Base-by-base conservation (phyloP, 768 basidiomycete species). In the Gymnopilus dilepis region DNA sequence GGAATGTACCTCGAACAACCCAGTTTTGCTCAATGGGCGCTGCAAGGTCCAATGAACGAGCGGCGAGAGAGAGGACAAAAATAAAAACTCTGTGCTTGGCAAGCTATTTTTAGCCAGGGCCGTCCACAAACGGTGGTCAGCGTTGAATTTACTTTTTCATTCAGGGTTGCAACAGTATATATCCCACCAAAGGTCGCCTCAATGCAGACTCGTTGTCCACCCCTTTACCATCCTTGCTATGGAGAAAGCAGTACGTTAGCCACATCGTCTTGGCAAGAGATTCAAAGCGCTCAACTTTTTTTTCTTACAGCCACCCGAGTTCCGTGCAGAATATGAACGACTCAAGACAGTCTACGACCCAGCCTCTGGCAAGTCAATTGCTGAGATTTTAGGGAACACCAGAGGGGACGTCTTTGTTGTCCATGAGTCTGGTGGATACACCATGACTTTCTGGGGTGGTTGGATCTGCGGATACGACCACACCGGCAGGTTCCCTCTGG, bases 271-370 rank as follows among this genome's bases (percentile, higher is more conserved):
- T 6, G 21, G 26, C 4, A n/a, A n/a, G n/a, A n/a, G n/a, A n/a
- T 6, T 28, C 33, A 11, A 31, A 5, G 9, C 7, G 8, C 52
- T 37, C 22, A 54, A 24, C 15, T 22, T 26, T 38, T 12, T 40
- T 38, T 53, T 15, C 19, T 6, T 26, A 13, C 28, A 54, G 52
- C 52, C 52, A 26, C 52, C 52, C 6, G 34, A 37, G 34, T 54
- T 54, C 37, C 52, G 52, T 24, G 52, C 52, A 21, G 52, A 54
- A 40, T 54, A 54, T 54, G 52, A 54, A 24, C 52, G 52, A 13
- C 52, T 54, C 19, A 37, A 40, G n/a, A 54, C 34, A 24, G 52
- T 54, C 33, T 13, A 37, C n/a, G 52, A 54, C 37, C 37, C 52
- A 4, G 24, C 19, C 12, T 38, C 19, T 40, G 52, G 52, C 38